phyloP scores from a whole-genome alignment of 148 eudicot species.

The Drosera capensis region DNA sequence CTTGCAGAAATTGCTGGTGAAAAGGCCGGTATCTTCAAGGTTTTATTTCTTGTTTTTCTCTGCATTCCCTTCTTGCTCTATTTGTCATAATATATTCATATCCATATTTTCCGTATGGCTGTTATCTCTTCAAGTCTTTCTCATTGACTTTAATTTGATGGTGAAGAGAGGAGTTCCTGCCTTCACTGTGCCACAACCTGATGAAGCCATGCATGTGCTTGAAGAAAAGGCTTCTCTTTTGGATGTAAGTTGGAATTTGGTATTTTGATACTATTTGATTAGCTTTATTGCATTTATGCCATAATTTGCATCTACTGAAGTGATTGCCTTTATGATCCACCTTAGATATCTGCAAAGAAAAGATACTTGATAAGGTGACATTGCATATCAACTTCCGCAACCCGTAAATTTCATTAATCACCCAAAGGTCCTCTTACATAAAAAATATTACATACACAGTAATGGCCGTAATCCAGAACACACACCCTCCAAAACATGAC shows the following conservation, averaged over 20 bases:
- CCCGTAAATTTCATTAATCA: no score
- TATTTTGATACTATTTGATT: background rate
- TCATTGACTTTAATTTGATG: conserved; percentile 3
- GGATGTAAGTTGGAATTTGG: conserved; percentile 40
- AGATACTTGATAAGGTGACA: no score
- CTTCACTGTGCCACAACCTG: conserved; percentile 86
- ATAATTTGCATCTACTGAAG: no score
- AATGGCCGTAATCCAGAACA: no score
- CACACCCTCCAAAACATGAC: no score
- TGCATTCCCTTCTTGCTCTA: background rate
- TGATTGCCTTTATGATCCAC: no score
- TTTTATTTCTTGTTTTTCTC: conserved; percentile 5
- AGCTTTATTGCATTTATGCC: background rate
- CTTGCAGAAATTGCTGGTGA: conserved; percentile 91
- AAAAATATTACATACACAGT: no score
- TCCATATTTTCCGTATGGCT: background rate
- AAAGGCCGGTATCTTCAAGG: conserved; percentile 97
- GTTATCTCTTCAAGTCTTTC: background rate
- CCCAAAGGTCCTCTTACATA: no score
- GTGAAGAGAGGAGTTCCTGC: conserved; percentile 78
- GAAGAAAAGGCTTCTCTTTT: conserved; percentile 59
- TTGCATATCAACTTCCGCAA: no score
- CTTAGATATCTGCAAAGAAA: no score
- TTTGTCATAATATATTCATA: background rate
- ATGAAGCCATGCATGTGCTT: conserved; percentile 88